Conservation (phyloP, 2,329 filamentous ascomycete species). For the Thelonectria discophora region DNA sequence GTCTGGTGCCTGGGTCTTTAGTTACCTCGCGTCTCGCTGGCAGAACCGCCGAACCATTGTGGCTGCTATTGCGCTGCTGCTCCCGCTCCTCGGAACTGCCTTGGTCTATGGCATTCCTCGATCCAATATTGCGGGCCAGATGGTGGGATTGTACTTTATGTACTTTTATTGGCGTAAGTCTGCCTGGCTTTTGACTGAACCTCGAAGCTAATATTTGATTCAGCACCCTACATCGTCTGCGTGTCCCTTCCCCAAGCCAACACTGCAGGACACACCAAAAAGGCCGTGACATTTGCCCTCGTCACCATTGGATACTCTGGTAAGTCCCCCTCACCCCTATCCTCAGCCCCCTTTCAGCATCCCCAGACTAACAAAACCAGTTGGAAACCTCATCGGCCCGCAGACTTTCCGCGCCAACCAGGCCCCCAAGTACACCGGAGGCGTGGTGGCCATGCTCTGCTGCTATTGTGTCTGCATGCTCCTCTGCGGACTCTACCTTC, state of each 20-base stretch:
- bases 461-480: slow-evolving; percentile 25
- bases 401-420: slow-evolving; percentile 50
- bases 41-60: slow-evolving; percentile 16
- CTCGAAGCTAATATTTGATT: background rate
- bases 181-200: no score
- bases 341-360: background rate
- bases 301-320: slow-evolving; percentile 54
- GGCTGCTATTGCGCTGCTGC: slow-evolving; percentile 12
- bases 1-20: slow-evolving; percentile 18
- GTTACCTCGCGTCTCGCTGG: slow-evolving; percentile 13
- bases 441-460: slow-evolving; percentile 26
- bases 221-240: slow-evolving; percentile 25
- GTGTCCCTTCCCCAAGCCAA: slow-evolving; percentile 36
- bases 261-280: slow-evolving; percentile 49
- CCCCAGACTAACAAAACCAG: slow-evolving; percentile 12
- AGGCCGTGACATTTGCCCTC: slow-evolving; percentile 53
- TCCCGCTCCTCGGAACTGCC: slow-evolving; percentile 24
- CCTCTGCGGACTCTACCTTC: slow-evolving; percentile 3
- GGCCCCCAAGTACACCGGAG: slow-evolving; percentile 44
- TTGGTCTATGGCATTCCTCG: slow-evolving; percentile 25
- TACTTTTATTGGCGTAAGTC: slow-evolving; percentile 26
- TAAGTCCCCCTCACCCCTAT: background rate
- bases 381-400: slow-evolving; percentile 51
- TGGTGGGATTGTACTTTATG: slow-evolving; percentile 28
- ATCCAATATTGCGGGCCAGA: slow-evolving; percentile 23